Evolutionary conservation across 345 rosid genomes (phyloP), one percentile per base, ranked within the genome.

Genomic region (Sonneratia caseolaris): DNA sequence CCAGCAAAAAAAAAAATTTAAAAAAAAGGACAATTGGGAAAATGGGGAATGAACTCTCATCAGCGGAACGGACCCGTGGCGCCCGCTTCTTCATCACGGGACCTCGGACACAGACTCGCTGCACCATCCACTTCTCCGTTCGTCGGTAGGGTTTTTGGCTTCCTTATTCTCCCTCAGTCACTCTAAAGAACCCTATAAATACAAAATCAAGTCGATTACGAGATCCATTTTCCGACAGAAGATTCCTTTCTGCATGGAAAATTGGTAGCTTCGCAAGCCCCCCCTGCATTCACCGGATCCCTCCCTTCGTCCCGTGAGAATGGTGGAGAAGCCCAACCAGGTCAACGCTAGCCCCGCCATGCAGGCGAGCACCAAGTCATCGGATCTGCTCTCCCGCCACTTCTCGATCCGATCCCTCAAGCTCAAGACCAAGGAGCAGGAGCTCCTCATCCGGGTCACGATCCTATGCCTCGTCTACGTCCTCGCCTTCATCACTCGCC

Each of bases 391-490:
- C 21, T 55, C 21, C 68, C 14, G 32, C 12, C 66, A 15, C 49
- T 76, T 82, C 75, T 81, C 89, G 11, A 36, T 84, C 74, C 86
- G 79, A 78, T 76, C 85, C 66, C 77, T 87, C 45, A 88, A 86
- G 81, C 78, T 93, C 45, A 95, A 90, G 67, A 92, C 97, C 27
- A 95, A 92, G 79, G 97, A 95, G 55, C 97, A 95, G 76, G 97
- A 92, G 80, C 96, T 95, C 68, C 82, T 95, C 81, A 73, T 95
- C 82, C 91, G 99, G 6, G 86, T 92, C 77, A 80, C 94, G 5
- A 85, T 89, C 81, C 99, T 95, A 11, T 76, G 89, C 57, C 88
- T 92, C n/a, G 86, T 95, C 77, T 95, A 92, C 85, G 66, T 95
- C 71, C 70, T 95, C 2, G 97, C 99, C 3, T 95, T 95, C 86